Percentiles rank a stretch among this genome's conserved stretches.
Conservation (phyloP, 176 grass and related monocot species). For the Aegilops umbellulata region DNA sequence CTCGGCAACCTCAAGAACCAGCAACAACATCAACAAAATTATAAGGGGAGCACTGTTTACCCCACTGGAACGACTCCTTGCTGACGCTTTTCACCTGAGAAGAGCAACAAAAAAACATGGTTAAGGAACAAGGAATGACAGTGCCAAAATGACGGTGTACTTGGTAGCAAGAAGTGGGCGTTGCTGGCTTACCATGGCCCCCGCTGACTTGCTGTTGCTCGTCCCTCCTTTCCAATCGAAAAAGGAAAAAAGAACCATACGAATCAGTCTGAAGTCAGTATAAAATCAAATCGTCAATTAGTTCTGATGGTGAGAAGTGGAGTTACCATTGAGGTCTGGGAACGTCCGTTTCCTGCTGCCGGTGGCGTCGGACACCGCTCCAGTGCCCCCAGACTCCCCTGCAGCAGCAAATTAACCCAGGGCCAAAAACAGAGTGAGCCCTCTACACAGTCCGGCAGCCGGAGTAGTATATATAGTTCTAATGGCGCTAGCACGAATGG, state of each 20-base stretch:
- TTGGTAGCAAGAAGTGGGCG: not conserved
- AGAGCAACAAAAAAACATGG: not conserved
- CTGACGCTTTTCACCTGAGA: conserved; percentile 72
- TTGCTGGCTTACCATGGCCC: conserved; percentile 55
- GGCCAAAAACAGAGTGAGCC: not conserved
- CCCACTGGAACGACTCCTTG: conserved; percentile 87
- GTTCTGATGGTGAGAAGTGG: not conserved
- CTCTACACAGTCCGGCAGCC: not conserved
- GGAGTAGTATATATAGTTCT: not conserved
- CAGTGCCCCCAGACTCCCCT: conserved; percentile 26
- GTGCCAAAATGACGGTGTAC: not conserved
- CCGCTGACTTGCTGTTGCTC: conserved; percentile 62
- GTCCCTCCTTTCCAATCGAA: conserved; percentile 37
- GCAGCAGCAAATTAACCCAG: not conserved
- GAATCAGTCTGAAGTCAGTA: not conserved
- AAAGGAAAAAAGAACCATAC: too few species aligned
- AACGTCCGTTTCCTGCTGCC: conserved; percentile 40
- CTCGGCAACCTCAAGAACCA: too few species aligned
- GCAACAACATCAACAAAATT: not conserved
- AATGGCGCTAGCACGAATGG: not conserved
- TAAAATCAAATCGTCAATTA: not conserved
- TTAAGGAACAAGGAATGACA: not conserved
- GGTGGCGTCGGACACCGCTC: conserved; percentile 30
- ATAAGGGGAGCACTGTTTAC: not conserved
- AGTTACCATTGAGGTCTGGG: conserved; percentile 38